Evolutionary conservation across 306 rosid species (phyloP).

Genomic region (Vigna trinervia): DNA sequence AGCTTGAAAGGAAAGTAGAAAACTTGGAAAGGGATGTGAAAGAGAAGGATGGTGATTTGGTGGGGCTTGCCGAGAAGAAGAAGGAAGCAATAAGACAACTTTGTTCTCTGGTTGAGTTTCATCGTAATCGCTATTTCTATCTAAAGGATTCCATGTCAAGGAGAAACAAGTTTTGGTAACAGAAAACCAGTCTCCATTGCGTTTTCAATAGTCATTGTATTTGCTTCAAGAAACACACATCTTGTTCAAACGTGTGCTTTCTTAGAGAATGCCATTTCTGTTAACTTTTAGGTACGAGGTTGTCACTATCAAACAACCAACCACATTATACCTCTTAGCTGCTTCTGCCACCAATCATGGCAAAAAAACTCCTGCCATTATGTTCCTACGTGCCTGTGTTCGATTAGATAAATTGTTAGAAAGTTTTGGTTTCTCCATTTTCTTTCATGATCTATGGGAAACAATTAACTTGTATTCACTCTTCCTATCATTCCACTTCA

Average conservation of each 20-base stretch:
- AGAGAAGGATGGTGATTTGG: slow-evolving; percentile 67
- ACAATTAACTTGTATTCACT: no score
- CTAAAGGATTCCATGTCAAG: slow-evolving; percentile 53
- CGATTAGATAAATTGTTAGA: not conserved
- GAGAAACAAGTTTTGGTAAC: slow-evolving; percentile 8
- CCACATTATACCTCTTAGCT: not conserved
- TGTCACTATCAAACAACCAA: not conserved
- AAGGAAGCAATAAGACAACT: slow-evolving; percentile 83
- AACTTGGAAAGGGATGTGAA: slow-evolving; percentile 58
- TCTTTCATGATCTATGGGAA: no score
- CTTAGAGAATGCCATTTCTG: not conserved
- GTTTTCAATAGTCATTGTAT: not conserved
- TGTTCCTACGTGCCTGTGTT: not conserved
- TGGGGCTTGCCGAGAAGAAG: slow-evolving; percentile 67
- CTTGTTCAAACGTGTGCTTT: not conserved
- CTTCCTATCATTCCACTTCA: no score
- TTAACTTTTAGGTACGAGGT: slow-evolving; percentile 12
- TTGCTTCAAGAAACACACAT: not conserved
- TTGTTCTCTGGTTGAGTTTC: slow-evolving; percentile 69
- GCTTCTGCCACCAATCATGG: not conserved
- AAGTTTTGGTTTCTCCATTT: no score
- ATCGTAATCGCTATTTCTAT: slow-evolving; percentile 58
- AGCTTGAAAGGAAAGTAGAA: slow-evolving; percentile 63
- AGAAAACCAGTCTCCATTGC: not conserved
- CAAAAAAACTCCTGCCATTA: not conserved